phyloP scores from a whole-genome alignment of 768 basidiomycete genomes.

The Lenzites betulinus region DNA sequence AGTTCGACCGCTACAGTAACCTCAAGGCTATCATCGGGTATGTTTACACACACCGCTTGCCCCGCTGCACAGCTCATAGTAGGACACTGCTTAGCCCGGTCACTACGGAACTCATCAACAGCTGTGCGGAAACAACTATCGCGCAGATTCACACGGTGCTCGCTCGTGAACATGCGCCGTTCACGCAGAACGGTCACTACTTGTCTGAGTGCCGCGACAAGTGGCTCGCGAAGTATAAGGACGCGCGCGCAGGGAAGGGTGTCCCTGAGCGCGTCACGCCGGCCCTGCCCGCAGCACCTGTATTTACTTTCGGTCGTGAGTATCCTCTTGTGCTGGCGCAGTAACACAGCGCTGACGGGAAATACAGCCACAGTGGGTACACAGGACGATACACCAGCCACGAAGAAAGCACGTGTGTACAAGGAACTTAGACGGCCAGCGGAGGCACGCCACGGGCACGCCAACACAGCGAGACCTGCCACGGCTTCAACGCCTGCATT shows the following conservation, averaged over 20 bases:
- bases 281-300: background rate
- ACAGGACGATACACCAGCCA: background rate
- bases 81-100: conserved; percentile 2
- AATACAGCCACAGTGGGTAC: background rate
- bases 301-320: background rate
- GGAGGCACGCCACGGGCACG: too few relatives aligned
- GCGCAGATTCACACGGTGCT: conserved; percentile 11
- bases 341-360: too few relatives aligned
- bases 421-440: too few relatives aligned
- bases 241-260: conserved; percentile 27
- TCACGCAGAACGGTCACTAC: conserved; percentile 47
- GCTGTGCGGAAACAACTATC: conserved; percentile 1
- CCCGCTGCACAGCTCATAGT: too few relatives aligned
- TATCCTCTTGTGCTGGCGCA: background rate
- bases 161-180: conserved; percentile 30
- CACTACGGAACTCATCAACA: conserved; percentile 19
- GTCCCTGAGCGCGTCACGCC: background rate
- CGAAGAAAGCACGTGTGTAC: background rate
- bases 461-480: too few relatives aligned
- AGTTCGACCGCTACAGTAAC: conserved; percentile 27
- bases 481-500: too few relatives aligned
- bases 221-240: conserved; percentile 41
- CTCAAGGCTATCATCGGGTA: conserved; percentile 25
- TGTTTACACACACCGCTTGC: too few relatives aligned
- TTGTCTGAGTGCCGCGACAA: conserved; percentile 36